phyloP scores from a whole-genome alignment of 495 filamentous ascomycete genomes.

The Aspergillus nanangensis region DNA sequence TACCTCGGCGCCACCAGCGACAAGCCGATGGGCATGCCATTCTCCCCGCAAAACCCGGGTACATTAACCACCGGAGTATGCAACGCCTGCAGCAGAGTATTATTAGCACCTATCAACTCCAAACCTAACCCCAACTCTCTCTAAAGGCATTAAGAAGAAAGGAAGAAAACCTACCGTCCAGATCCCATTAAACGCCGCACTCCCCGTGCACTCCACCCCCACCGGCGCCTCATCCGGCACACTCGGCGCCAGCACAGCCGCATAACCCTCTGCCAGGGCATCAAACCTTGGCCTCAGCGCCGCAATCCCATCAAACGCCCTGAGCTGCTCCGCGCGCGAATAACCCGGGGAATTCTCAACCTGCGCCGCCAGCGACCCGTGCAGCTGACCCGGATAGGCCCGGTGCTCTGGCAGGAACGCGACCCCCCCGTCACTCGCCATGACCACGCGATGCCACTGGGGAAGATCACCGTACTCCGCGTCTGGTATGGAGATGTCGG shows the following conservation, averaged over 20 bases:
- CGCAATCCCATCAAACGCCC: slow-evolving; percentile 8
- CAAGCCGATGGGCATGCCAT: slow-evolving; percentile 8
- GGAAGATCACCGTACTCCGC: background rate
- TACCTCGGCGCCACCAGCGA: slow-evolving; percentile 6
- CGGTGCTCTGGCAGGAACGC: slow-evolving; percentile 4
- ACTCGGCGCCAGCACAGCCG: slow-evolving; percentile 10
- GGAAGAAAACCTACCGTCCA: slow-evolving; percentile 12
- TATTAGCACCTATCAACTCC: background rate
- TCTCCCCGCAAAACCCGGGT: slow-evolving; percentile 5
- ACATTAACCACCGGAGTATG: slow-evolving; percentile 12
- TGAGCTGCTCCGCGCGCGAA: background rate
- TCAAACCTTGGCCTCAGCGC: slow-evolving; percentile 7
- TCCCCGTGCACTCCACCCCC: slow-evolving; percentile 6
- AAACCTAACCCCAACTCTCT: too few species aligned
- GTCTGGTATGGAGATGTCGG: background rate
- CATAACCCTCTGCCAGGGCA: slow-evolving; percentile 2
- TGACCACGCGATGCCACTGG: background rate
- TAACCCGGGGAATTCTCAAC: slow-evolving; percentile 6
- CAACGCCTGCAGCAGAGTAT: slow-evolving; percentile 7
- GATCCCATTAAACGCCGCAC: slow-evolving; percentile 11
- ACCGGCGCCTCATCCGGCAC: slow-evolving; percentile 9
- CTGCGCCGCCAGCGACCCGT: background rate
- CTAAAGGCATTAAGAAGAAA: background rate
- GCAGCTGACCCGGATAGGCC: background rate
- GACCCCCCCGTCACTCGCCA: background rate